Percentiles rank a stretch among this genome's conserved stretches.
Evolutionary conservation across 352 stramenopile genomes (phyloP).

Genomic region (Phytophthora chlamydospora): DNA sequence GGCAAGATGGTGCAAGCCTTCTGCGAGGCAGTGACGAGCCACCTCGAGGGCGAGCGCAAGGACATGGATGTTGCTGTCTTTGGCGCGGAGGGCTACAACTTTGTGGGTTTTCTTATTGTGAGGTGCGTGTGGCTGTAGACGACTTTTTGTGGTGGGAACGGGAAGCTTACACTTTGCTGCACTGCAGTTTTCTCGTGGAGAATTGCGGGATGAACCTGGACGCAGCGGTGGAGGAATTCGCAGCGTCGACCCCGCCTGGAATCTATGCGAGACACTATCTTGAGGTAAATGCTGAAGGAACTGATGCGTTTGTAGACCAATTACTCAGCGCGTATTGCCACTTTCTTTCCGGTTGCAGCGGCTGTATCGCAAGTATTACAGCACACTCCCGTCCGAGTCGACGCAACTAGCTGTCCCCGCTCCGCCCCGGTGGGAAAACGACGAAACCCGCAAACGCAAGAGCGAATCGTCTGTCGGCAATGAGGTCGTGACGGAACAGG

Average conservation of each 20-base stretch:
- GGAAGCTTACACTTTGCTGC: not conserved
- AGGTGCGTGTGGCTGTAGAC: slow-evolving; percentile 38
- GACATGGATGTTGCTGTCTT: slow-evolving; percentile 86
- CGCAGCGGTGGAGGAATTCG: slow-evolving; percentile 71
- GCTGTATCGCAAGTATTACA: slow-evolving; percentile 85
- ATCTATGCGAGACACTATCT: slow-evolving; percentile 75
- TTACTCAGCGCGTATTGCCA: not conserved
- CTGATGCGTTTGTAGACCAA: not conserved
- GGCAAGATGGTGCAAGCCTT: slow-evolving; percentile 68
- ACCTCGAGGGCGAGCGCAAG: slow-evolving; percentile 65
- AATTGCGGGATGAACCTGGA: slow-evolving; percentile 66
- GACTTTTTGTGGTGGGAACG: not conserved
- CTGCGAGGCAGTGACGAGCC: slow-evolving; percentile 56
- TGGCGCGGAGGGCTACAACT: slow-evolving; percentile 65
- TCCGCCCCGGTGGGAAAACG: slow-evolving; percentile 70
- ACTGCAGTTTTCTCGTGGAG: slow-evolving; percentile 75
- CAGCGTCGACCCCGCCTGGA: slow-evolving; percentile 52
- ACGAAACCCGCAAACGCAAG: slow-evolving; percentile 45
- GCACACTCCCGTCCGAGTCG: slow-evolving; percentile 59
- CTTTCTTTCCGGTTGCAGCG: slow-evolving; percentile 30
- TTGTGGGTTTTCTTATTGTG: slow-evolving; percentile 78
- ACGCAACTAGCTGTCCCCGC: slow-evolving; percentile 53
- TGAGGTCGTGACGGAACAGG: slow-evolving; percentile 73
- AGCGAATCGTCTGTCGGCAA: slow-evolving; percentile 49
- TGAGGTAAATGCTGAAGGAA: slow-evolving; percentile 41